Percentiles rank a stretch among this genome's conserved stretches.
These are phyloP conservation scores for Camellia granthamiana DNA, from an alignment of 148 eudicot genomes.

Conservation along the genomic window DNA sequence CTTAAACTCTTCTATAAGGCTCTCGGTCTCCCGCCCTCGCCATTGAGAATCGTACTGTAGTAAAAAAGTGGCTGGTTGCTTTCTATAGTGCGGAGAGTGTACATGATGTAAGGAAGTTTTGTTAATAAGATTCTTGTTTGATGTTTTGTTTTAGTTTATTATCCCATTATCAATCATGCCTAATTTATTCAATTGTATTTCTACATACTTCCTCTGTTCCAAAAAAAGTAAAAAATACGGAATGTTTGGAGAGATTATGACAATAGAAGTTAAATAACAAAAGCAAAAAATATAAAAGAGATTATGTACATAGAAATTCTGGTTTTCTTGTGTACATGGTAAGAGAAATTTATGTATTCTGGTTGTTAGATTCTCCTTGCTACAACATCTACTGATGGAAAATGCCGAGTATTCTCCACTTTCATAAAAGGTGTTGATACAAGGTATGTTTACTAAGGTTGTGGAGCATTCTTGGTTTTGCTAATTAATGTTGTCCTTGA, in stretches of 20 bases:
- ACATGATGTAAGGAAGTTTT: too few species aligned
- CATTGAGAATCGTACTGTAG: too few species aligned
- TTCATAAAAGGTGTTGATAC: constrained; percentile 94
- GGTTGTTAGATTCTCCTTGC: constrained; percentile 68
- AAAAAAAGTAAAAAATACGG: not conserved
- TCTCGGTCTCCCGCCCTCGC: too few species aligned
- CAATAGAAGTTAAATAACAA: too few species aligned
- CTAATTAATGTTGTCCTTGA: not conserved
- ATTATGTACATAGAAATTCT: not conserved
- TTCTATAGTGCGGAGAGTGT: too few species aligned
- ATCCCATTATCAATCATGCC: not conserved
- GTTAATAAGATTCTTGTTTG: not conserved
- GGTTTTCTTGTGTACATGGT: not conserved
- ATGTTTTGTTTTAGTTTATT: not conserved
- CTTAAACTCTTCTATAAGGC: too few species aligned
- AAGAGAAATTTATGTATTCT: not conserved
- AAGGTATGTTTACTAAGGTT: constrained; percentile 43
- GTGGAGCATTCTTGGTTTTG: constrained; percentile 6
- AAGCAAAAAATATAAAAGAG: not conserved
- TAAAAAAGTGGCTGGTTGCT: too few species aligned
- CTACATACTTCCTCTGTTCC: not conserved
- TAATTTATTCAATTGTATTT: not conserved
- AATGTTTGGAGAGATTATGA: too few species aligned
- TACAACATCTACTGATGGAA: constrained; percentile 97
- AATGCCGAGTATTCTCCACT: constrained; percentile 94